Base-by-base conservation (phyloP, 2,329 filamentous ascomycete genomes). In the Fusarium siculi region DNA sequence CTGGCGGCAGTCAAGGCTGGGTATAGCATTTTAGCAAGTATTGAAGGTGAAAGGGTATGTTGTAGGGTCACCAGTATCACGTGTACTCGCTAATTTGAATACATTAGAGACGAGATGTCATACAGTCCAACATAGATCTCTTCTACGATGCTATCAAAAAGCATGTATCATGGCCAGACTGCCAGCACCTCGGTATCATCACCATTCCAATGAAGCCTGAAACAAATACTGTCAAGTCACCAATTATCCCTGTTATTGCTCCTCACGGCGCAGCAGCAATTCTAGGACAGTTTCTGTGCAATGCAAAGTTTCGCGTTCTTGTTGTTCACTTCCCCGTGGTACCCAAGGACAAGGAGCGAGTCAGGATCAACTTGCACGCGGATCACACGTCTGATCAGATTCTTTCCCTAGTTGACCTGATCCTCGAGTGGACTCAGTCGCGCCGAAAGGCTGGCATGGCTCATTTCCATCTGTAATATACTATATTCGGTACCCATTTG, bases 51-150 rank as follows among this genome's bases (percentile, higher is more conserved):
- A 44, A 62, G 16, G 18, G 58, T 56, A 44, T 3, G 50, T 43
- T 12, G 7, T 6, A 19, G 4, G 5, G 3, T 3, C 8, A 7
- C 7, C 8, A 5, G 1, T 0, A 4, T n/a, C 4, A 30, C 0
- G 7, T 2, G 14, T 6, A 18, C 5, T 19, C 11, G 4, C 39
- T 56, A 15, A 56, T 21, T 0, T 7, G 12, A 4, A 16, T 5
- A 30, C 0, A 0, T 56, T 7, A 56, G 58, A 56, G 58, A 12
- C 39, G 58, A 23, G 21, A 21, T 5, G 18, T 44, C 1, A 23
- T 61, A 10, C 58, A 56, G 9, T 61, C 16, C 0, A 61, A 56
- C 23, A 56, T 61, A 4, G 10, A 23, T 15, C 1, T 25, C 1
- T 61, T 61, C 23, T 56, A 55, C 3, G 1, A 44, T 23, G 7